Base-by-base conservation (phyloP, 495 filamentous ascomycete species). In the Collariella sp. region DNA sequence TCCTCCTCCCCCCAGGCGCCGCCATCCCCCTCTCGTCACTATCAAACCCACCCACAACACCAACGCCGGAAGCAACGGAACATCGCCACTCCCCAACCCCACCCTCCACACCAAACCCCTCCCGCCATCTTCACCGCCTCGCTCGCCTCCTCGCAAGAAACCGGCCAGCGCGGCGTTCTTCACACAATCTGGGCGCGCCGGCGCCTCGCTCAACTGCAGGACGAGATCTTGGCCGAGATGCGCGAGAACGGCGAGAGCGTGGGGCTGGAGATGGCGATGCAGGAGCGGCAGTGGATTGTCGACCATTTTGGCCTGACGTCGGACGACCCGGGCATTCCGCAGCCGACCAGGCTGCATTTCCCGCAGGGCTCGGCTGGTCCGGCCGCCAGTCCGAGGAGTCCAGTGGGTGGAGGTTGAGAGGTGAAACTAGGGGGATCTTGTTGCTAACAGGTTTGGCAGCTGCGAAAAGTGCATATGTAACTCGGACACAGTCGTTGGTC, bases 101-200 rank as follows among this genome's bases (percentile, higher is more conserved):
- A 16, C 46, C 11, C 55, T 83, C 31, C 76, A 75, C 35, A 80
- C 87, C 2, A 87, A 87, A 60, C 85, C 87, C 7, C 72, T 91
- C 88, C 87, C 7, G 88, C 87, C 12, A 89, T 94, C 48, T 91
- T 88, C 65, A 83, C 85, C 0, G 80, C 84, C 0, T 84, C 83
- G 51, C 68, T 91, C 24, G 83, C 85, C 1, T 73, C 78, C 1
- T 81, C 79, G 0, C 76, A 79, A 6, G 76, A 84, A 0, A 77
- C 82, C 1, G 87, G 87, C 13, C 85, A 82, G 62, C 84, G 87
- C 44, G 88, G 88, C 9, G 87, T 91, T 3, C 67, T 91, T 53
- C 88, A 91, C 62, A 90, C 86, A 9, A 81, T 86, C 49, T 94
- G 87, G 85, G 88, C 82, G 20, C 86, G 87, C 74, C 83, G 85